A percentile compares a stretch with the other conserved stretches of the same genome.
phyloP scores from a whole-genome alignment of 1,139 yeast genomes.

The Sugiyamaella japonica region DNA sequence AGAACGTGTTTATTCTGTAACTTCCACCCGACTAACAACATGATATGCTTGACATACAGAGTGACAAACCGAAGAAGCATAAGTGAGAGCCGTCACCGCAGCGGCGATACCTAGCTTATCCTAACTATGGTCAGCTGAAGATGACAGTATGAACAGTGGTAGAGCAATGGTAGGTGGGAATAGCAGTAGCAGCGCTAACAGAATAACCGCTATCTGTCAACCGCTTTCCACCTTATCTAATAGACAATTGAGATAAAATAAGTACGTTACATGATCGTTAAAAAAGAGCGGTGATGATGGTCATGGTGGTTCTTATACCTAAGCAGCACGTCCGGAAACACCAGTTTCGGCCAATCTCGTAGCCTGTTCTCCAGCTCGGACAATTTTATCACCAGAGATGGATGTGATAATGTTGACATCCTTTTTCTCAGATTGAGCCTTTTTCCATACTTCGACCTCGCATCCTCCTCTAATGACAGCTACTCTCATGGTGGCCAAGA shows the following conservation, averaged over 20 bases:
- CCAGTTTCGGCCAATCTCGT: slow-evolving; percentile 42
- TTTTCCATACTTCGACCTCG: slow-evolving; percentile 78
- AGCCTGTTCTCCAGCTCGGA: slow-evolving; percentile 62
- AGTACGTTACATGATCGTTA: slow-evolving; percentile 11
- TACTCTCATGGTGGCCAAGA: slow-evolving; percentile 92
- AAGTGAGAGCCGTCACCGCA: neutral
- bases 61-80: neutral
- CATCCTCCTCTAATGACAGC: slow-evolving; percentile 90
- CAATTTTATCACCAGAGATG: slow-evolving; percentile 53
- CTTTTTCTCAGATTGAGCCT: slow-evolving; percentile 56
- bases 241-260: slow-evolving; percentile 1
- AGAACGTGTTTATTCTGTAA: slow-evolving; percentile 63
- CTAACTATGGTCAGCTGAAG: too few relatives aligned
- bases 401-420: slow-evolving; percentile 54
- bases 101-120: too few relatives aligned
- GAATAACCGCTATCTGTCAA: too few relatives aligned
- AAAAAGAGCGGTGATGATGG: neutral
- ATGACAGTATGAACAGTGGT: too few relatives aligned
- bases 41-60: slow-evolving; percentile 6
- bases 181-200: neutral
- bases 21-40: slow-evolving; percentile 61
- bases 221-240: neutral
- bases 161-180: too few relatives aligned
- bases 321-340: slow-evolving; percentile 39
- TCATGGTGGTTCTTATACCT: slow-evolving; percentile 18